These are phyloP conservation scores for Coemansia sp. DNA, from an alignment of 192 early-diverging fungal genomes.

Conservation along the genomic window DNA sequence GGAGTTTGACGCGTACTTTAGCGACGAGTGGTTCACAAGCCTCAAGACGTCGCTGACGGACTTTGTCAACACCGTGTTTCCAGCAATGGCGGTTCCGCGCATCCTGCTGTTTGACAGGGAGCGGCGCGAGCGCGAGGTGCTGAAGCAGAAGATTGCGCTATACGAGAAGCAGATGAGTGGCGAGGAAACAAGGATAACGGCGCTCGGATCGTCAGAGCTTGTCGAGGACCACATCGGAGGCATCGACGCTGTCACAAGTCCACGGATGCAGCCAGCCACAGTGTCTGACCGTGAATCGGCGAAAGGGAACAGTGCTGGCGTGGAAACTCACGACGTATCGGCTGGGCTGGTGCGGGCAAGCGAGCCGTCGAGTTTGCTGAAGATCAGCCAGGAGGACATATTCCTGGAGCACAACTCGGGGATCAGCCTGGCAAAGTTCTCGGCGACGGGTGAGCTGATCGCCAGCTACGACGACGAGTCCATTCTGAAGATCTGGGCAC, in stretches of 20 bases:
- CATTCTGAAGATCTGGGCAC: slow-evolving; percentile 52
- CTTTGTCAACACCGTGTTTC: slow-evolving; percentile 53
- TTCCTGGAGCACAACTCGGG: slow-evolving; percentile 55
- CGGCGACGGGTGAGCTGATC: slow-evolving; percentile 41
- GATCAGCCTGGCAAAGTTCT: slow-evolving; percentile 46
- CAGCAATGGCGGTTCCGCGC: slow-evolving; percentile 50
- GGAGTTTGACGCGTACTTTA: slow-evolving; percentile 52
- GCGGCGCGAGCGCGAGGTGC: slow-evolving; percentile 33
- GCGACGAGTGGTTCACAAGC: slow-evolving; percentile 41
- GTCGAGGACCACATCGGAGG: slow-evolving; percentile 51
- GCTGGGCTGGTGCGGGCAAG: slow-evolving; percentile 20
- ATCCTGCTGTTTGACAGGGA: slow-evolving; percentile 54
- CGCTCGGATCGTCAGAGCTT: slow-evolving; percentile 18
- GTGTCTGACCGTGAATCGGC: too few species aligned
- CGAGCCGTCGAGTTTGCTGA: slow-evolving; percentile 38
- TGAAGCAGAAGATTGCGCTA: slow-evolving; percentile 24
- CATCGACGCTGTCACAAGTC: slow-evolving; percentile 14
- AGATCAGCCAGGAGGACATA: slow-evolving; percentile 51
- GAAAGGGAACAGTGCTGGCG: not conserved
- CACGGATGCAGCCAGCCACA: slow-evolving; percentile 8
- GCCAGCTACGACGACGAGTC: slow-evolving; percentile 57
- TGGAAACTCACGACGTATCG: not conserved
- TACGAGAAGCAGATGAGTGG: slow-evolving; percentile 38
- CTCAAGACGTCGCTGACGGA: slow-evolving; percentile 39
- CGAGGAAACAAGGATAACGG: slow-evolving; percentile 46